These are phyloP conservation scores for Cladosporium cucumerinum DNA, from an alignment of 2,329 filamentous ascomycete genomes.

Conservation along the genomic window DNA sequence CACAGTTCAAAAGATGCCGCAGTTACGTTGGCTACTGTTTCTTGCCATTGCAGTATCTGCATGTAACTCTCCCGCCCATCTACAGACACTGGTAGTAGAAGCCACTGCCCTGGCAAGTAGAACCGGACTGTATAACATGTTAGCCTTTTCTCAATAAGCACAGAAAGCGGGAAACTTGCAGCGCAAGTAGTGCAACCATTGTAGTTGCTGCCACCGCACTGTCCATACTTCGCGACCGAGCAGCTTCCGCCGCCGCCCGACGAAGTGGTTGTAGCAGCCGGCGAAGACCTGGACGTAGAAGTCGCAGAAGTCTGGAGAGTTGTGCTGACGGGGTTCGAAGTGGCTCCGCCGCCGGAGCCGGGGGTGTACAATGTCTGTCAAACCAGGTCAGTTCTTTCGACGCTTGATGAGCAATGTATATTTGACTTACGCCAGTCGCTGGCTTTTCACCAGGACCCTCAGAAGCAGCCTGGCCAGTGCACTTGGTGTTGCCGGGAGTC, in stretches of 20 bases:
- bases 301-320: slow-evolving; percentile 9
- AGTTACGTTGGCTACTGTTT: no score
- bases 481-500: slow-evolving; percentile 7
- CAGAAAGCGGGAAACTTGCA: background rate
- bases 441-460: slow-evolving; percentile 2
- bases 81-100: slow-evolving; percentile 16
- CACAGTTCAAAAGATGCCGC: no score
- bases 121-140: slow-evolving; percentile 2
- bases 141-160: background rate
- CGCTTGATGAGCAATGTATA: background rate
- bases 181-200: slow-evolving; percentile 15
- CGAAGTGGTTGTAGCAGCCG: slow-evolving; percentile 3
- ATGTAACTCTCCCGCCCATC: background rate
- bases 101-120: slow-evolving; percentile 15
- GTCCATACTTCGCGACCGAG: slow-evolving; percentile 14
- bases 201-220: slow-evolving; percentile 9
- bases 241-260: slow-evolving; percentile 1
- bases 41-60: background rate
- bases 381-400: background rate
- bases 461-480: slow-evolving; percentile 12
- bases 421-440: background rate
- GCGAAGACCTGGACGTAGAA: background rate
- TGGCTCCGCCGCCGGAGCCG: background rate
- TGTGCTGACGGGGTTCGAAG: background rate
- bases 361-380: slow-evolving; percentile 4